Evolutionary conservation across 2,329 filamentous ascomycete species (phyloP).

Genomic region (Aspergillus ibericus): DNA sequence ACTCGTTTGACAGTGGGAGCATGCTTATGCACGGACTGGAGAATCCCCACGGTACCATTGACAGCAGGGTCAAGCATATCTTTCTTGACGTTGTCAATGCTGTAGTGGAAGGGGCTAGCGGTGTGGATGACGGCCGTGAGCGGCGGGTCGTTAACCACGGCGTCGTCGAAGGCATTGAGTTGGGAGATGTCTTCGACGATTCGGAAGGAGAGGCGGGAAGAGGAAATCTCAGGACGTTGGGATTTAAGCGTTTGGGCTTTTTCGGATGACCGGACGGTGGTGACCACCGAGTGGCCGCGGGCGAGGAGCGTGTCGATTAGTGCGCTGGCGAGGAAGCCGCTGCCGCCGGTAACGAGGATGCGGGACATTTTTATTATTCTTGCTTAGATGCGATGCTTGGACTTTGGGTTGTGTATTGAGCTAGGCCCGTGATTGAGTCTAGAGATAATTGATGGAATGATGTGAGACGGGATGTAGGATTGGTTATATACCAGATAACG

Average conservation of each 20-base stretch:
- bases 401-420: not conserved
- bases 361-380: not conserved
- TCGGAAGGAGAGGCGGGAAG: conserved; percentile 56
- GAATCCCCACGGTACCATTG: conserved; percentile 59
- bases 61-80: conserved; percentile 46
- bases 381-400: not conserved
- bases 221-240: conserved; percentile 48
- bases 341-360: conserved; percentile 44
- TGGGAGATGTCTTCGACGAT: conserved; percentile 70
- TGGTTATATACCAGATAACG: not conserved
- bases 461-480: too few relatives aligned
- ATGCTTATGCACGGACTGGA: conserved; percentile 57
- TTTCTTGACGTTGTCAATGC: conserved; percentile 46
- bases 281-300: conserved; percentile 56
- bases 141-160: conserved; percentile 57
- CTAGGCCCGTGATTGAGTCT: too few relatives aligned
- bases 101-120: conserved; percentile 68
- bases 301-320: conserved; percentile 50
- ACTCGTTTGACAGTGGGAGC: conserved; percentile 68
- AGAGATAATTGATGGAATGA: too few relatives aligned
- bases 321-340: conserved; percentile 62
- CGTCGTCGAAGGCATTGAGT: conserved; percentile 60
- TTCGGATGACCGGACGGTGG: conserved; percentile 58
- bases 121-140: conserved; percentile 72
- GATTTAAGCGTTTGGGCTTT: conserved; percentile 59